Conservation (phyloP, 352 stramenopile species). For the Phytophthora sojae region DNA sequence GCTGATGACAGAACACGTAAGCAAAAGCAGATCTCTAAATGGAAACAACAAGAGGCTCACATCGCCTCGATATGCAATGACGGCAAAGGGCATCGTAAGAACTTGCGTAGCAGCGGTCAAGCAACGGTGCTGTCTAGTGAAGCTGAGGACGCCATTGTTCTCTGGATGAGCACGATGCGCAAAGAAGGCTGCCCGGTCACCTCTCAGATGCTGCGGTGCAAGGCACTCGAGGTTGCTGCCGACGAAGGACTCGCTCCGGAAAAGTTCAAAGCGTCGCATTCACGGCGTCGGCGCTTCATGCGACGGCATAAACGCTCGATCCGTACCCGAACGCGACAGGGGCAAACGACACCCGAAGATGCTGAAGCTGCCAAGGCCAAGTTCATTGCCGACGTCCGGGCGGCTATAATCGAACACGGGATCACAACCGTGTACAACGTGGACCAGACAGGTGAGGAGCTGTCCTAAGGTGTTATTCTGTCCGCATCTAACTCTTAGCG, state of each 20-base stretch:
- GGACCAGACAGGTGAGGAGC: conserved; percentile 10
- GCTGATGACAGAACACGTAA: neutral
- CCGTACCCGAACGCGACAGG: conserved; percentile 1
- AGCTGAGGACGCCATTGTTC: conserved; percentile 1
- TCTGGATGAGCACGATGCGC: conserved; percentile 10
- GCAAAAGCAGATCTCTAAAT: conserved; percentile 16
- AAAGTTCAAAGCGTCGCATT: conserved; percentile 9
- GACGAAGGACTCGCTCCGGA: conserved; percentile 6
- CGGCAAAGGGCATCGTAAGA: conserved; percentile 2
- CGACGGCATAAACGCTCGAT: conserved; percentile 11
- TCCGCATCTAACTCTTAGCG: no score
- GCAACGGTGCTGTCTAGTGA: conserved; percentile 9
- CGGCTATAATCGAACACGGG: conserved; percentile 3
- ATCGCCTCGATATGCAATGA: neutral
- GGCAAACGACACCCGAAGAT: conserved; percentile 16
- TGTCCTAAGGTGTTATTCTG: no score
- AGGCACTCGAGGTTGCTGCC: conserved; percentile 9
- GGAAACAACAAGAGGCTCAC: conserved; percentile 2
- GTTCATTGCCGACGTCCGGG: conserved; percentile 4
- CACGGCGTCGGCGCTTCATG: conserved; percentile 6
- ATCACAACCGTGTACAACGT: conserved; percentile 6
- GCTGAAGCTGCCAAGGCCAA: neutral
- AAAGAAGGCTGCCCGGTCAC: conserved; percentile 8
- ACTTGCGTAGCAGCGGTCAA: conserved; percentile 1
- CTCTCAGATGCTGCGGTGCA: conserved; percentile 8